Percentiles rank a stretch among this genome's conserved stretches.
phyloP scores from a whole-genome alignment of 2,329 filamentous ascomycete genomes.

The Fusarium acutatum region DNA sequence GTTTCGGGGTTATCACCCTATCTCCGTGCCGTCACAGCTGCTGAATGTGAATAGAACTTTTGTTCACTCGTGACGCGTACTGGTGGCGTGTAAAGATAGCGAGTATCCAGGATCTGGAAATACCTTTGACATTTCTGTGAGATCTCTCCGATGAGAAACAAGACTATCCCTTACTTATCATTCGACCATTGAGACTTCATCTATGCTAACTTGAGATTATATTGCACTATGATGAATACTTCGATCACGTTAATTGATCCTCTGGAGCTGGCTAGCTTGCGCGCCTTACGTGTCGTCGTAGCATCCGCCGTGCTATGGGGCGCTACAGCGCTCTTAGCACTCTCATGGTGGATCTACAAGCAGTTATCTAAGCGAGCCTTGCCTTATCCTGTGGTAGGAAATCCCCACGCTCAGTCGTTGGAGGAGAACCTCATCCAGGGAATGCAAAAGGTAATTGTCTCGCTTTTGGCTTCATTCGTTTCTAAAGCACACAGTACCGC shows the following conservation, averaged over 20 bases:
- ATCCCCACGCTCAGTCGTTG: not conserved
- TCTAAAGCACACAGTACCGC: not conserved
- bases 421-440: not conserved
- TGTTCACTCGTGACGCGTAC: rapidly evolving
- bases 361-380: rapidly evolving
- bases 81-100: not conserved
- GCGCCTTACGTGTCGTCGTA: rapidly evolving
- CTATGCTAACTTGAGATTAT: rapidly evolving
- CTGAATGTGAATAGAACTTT: not conserved
- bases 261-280: not conserved
- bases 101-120: not conserved
- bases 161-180: not conserved
- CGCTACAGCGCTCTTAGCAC: not conserved
- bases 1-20: not conserved
- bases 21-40: too few species aligned
- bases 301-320: not conserved
- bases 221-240: not conserved
- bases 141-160: too few species aligned
- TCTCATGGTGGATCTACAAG: not conserved
- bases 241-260: rapidly evolving
- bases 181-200: too few species aligned
- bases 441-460: not conserved
- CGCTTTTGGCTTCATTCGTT: rapidly evolving
- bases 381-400: rapidly evolving
- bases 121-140: too few species aligned